Base-by-base conservation (phyloP, 2,329 filamentous ascomycete species). In the Ascochyta rabiei region DNA sequence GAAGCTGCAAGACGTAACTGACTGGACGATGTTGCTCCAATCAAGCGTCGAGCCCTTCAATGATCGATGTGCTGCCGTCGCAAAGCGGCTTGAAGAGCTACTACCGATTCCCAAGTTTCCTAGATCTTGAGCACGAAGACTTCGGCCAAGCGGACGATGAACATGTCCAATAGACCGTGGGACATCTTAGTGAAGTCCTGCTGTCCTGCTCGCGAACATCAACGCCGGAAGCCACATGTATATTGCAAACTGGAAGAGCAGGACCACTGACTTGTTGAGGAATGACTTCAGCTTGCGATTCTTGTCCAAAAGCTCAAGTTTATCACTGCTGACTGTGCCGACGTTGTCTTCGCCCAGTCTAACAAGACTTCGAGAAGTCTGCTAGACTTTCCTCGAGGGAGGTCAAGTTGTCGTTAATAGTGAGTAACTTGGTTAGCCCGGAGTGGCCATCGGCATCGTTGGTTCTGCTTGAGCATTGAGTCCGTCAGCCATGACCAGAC, bases 1-100 rank as follows among this genome's bases (percentile, higher is more conserved):
- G 39, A 78, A 77, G 16, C 59, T 86, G 16, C 82, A 84, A 49
- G 79, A 84, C 44, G 77, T 85, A 18, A 59, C 66, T 12, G 67
- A 77, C 41, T 81, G 79, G 76, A 55, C 51, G 6, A 43, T 43
- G 18, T 65, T 69, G n/a, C 40, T 72, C 13, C 48, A 62, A 30
- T 43, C 52, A 1, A 61, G 49, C 15, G 28, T 70, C 15, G 45
- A 49, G 40, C 38, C 51, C 8, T 66, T 61, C 53, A 53, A 68
- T 8, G 43, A 59, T 0, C 47, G 56, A 16, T 54, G 56, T 28
- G 45, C 28, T 6, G 47, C 53, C 5, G 44, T 67, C 40, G 64
- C 62, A 12, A 49, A 51, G 23, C 63, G 62, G 10, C 43, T 72
- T 18, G 59, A 67, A 18, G 51, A 63, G 19, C 48, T 68, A 10